These are phyloP conservation scores for Mucor indicus DNA, from an alignment of 371 early-diverging fungal species.

Conservation along the genomic window DNA sequence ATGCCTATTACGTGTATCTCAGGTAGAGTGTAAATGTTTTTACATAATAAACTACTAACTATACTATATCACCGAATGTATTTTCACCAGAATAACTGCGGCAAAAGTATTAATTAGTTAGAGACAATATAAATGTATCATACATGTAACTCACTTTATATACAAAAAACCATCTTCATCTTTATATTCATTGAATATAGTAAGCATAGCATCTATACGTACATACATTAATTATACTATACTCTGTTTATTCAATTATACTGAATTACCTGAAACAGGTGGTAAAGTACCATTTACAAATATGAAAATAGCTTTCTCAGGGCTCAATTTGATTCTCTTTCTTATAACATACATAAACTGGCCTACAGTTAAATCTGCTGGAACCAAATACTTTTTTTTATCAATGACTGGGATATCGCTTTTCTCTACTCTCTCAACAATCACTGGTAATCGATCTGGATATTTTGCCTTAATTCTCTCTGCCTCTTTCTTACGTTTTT, in stretches of 20 bases:
- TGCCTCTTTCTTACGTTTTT: constrained; percentile 92
- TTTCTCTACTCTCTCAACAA: constrained; percentile 94
- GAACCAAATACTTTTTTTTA: constrained; percentile 97
- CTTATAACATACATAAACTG: constrained; percentile 96
- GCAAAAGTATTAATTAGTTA: no score
- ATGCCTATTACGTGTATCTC: no score
- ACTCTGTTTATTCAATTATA: background rate
- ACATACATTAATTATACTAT: background rate
- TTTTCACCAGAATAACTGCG: no score
- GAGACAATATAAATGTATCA: no score
- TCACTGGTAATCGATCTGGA: constrained; percentile 93
- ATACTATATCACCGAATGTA: no score
- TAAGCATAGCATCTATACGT: constrained; percentile 68
- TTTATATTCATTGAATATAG: constrained; percentile 92
- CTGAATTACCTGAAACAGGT: constrained; percentile 61
- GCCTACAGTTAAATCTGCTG: constrained; percentile 92
- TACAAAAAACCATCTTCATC: constrained; percentile 96
- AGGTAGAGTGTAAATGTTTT: no score
- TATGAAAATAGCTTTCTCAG: constrained; percentile 96
- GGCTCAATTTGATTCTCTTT: constrained; percentile 85
- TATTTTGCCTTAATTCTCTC: constrained; percentile 93
- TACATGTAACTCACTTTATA: constrained; percentile 75
- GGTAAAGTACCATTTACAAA: constrained; percentile 94
- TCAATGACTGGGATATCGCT: constrained; percentile 91
- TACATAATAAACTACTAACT: no score